Conservation (phyloP, 2,329 filamentous ascomycete genomes). For the Neurospora sp. region DNA sequence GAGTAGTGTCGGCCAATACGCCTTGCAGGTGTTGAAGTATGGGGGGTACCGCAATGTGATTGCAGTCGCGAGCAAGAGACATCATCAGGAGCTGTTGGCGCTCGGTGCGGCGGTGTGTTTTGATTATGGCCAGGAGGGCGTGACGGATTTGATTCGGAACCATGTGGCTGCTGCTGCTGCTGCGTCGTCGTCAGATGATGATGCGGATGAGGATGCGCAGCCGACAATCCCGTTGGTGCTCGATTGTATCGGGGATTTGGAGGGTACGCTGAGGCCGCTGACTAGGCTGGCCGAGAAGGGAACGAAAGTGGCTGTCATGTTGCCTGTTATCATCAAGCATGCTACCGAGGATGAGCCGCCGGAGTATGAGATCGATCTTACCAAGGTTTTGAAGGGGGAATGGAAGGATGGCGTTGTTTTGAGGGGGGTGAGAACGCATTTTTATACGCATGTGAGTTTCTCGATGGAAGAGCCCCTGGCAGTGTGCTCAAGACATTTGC, state of each 20-base stretch:
- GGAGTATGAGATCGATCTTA: slow-evolving; percentile 43
- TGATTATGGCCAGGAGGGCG: slow-evolving; percentile 32
- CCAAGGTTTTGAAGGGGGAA: slow-evolving; percentile 24
- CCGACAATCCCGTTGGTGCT: slow-evolving; percentile 33
- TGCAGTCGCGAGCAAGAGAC: slow-evolving; percentile 34
- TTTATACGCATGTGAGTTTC: slow-evolving; percentile 34
- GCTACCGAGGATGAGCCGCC: slow-evolving; percentile 36
- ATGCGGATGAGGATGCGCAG: slow-evolving; percentile 1
- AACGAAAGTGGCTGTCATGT: slow-evolving; percentile 44
- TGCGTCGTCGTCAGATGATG: slow-evolving; percentile 3
- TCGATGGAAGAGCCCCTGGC: background rate
- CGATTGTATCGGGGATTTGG: slow-evolving; percentile 44
- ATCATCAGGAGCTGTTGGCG: slow-evolving; percentile 32
- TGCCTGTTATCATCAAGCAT: slow-evolving; percentile 48
- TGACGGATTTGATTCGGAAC: slow-evolving; percentile 26
- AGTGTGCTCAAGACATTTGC: background rate
- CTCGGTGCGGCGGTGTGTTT: slow-evolving; percentile 37
- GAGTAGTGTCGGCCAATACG: slow-evolving; percentile 40
- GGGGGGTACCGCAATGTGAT: slow-evolving; percentile 43
- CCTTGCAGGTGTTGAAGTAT: slow-evolving; percentile 38
- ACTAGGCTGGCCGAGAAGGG: slow-evolving; percentile 38
- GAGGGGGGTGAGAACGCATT: slow-evolving; percentile 43
- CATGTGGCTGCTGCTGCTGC: slow-evolving; percentile 9
- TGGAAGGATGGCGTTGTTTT: slow-evolving; percentile 44
- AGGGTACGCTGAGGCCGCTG: slow-evolving; percentile 37